Base-by-base conservation (phyloP, 2,329 filamentous ascomycete genomes). In the Colletotrichum noveboracense region DNA sequence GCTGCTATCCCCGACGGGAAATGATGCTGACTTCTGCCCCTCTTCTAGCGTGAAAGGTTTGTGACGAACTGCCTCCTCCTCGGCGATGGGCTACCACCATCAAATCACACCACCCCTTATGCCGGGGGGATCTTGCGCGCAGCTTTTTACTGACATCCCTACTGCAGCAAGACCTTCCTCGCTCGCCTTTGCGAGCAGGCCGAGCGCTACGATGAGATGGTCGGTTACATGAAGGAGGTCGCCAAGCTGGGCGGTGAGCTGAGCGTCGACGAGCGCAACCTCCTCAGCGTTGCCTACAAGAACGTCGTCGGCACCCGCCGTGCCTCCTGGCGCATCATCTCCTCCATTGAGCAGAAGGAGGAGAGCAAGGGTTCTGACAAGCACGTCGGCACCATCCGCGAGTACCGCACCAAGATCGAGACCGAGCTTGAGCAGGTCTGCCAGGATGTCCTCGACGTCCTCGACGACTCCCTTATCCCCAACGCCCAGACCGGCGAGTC, bases 191-290 rank as follows among this genome's bases (percentile, higher is more conserved):
- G 97, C 92, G 97, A 98, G 95, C 97, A 99, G 93, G 97, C 97
- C 87, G 97, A 98, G 93, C 96, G 96, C 86, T 99, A 99, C 90
- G 96, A 99, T 96, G 97, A 98, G 90, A 98, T 98, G 96, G 96
- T 98, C 83, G 96, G 93, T 86, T 98, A 96, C 91, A 98, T 98
- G 97, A 98, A 98, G 95, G 96, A 98, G 94, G 96, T 98, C 84
- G 96, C 96, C 88, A 97, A 98, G 90, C 87, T 93, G 81, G 92
- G 91, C 81, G 91, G 91, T 83, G 94, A 96, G 88, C 93, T 96
- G 84, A 94, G 93, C 79, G 96, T 98, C 82, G 96, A 98, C 87
- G 97, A 99, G 93, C 95, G 96, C 88, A 98, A 98, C 90, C 94
- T 99, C 79, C 94, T 99, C 80, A 98, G 95, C 80, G 97, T 98